Evolutionary conservation across 768 basidiomycete genomes (phyloP).

Genomic region (Tulasnella sp.): DNA sequence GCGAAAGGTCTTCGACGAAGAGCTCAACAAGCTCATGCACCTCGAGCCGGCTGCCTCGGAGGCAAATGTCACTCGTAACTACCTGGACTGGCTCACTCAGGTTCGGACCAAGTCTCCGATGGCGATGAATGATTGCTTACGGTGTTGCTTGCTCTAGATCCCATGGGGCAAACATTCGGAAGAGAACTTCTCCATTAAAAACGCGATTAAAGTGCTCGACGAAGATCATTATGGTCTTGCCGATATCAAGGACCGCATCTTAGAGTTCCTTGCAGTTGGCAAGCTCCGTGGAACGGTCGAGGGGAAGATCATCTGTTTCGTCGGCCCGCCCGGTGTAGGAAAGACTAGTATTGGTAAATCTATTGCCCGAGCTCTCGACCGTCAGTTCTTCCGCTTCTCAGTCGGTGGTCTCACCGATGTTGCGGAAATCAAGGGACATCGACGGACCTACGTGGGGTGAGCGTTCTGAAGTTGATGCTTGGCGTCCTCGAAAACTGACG

Average conservation of each 20-base stretch:
- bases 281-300: constrained; percentile 91
- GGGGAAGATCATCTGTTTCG: constrained; percentile 96
- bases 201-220: constrained; percentile 80
- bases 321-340: constrained; percentile 95
- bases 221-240: constrained; percentile 92
- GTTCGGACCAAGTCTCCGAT: constrained; percentile 37
- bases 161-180: constrained; percentile 95
- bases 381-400: constrained; percentile 95
- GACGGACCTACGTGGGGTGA: constrained; percentile 92
- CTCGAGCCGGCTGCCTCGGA: constrained; percentile 89
- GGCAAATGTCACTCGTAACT: constrained; percentile 91
- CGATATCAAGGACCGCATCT: constrained; percentile 88
- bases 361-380: constrained; percentile 81
- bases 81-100: constrained; percentile 89
- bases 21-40: constrained; percentile 81
- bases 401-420: constrained; percentile 97
- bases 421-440: constrained; percentile 97
- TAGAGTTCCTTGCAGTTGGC: constrained; percentile 94
- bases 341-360: constrained; percentile 96
- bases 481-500: not conserved
- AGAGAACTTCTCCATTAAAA: constrained; percentile 85
- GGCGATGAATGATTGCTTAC: not conserved
- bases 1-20: constrained; percentile 93
- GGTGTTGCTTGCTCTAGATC: constrained; percentile 47
- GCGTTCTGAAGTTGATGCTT: not conserved